phyloP scores from a whole-genome alignment of 306 rosid species.

The Inga leiocalycina region DNA sequence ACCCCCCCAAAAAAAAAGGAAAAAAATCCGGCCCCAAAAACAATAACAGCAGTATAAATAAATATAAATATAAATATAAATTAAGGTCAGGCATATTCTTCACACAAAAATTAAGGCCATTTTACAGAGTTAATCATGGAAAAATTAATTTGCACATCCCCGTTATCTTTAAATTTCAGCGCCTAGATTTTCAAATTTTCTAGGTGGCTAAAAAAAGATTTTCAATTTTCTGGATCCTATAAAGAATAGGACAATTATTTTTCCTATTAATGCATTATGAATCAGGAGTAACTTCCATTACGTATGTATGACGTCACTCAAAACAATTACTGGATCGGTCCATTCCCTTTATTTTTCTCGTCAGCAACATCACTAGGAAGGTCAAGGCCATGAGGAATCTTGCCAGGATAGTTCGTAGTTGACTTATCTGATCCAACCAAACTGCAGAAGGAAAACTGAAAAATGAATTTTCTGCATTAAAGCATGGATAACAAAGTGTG shows the following conservation, averaged over 20 bases:
- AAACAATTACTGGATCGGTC: constrained; percentile 26
- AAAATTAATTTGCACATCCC: neutral
- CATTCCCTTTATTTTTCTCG: constrained; percentile 49
- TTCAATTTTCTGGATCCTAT: neutral
- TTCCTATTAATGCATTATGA: neutral
- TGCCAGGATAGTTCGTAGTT: constrained; percentile 73
- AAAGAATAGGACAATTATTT: neutral
- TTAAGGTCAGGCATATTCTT: neutral
- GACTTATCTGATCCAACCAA: constrained; percentile 64
- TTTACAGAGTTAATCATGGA: neutral
- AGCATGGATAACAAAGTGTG: neutral
- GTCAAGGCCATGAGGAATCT: constrained; percentile 69
- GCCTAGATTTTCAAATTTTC: neutral
- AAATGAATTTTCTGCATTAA: constrained; percentile 12
- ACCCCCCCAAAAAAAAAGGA: no score
- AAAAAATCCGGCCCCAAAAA: neutral
- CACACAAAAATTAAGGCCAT: constrained; percentile 10
- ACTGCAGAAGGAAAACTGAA: constrained; percentile 46
- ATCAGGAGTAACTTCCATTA: neutral
- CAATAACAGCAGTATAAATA: neutral
- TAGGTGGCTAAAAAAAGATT: neutral
- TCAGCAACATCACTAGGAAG: constrained; percentile 74
- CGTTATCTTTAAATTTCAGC: neutral
- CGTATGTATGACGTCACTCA: neutral
- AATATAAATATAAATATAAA: neutral